A percentile compares a stretch with the other conserved stretches of the same genome.
Conservation (phyloP, 108 stramenopile species). For the Thalassiosira profunda region DNA sequence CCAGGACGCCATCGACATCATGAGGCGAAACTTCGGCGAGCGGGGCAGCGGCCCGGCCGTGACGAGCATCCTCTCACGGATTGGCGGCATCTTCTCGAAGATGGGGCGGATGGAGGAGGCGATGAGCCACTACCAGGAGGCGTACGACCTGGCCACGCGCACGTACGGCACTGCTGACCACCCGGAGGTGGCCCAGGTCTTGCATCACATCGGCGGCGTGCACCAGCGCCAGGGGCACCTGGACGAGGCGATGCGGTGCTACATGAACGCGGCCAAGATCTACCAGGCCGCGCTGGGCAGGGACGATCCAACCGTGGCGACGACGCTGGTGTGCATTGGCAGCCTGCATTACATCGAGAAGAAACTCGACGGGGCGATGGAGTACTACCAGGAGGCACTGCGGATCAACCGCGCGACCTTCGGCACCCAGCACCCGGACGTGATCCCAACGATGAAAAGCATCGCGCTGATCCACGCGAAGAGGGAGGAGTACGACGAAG, state of each 20-base stretch:
- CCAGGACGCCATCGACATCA: slow-evolving; percentile 70
- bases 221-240: slow-evolving; percentile 51
- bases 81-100: slow-evolving; percentile 75
- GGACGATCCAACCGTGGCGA: slow-evolving; percentile 77
- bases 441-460: slow-evolving; percentile 86
- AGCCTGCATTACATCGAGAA: slow-evolving; percentile 79
- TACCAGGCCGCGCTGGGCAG: slow-evolving; percentile 76
- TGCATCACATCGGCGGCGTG: slow-evolving; percentile 84
- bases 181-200: slow-evolving; percentile 76
- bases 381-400: slow-evolving; percentile 81
- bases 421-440: slow-evolving; percentile 81
- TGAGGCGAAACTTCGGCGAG: slow-evolving; percentile 50
- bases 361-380: slow-evolving; percentile 78
- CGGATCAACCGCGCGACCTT: slow-evolving; percentile 81
- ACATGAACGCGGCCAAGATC: slow-evolving; percentile 82
- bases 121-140: slow-evolving; percentile 79
- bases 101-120: slow-evolving; percentile 71
- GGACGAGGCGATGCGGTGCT: slow-evolving; percentile 80
- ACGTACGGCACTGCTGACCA: slow-evolving; percentile 69
- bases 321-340: slow-evolving; percentile 83
- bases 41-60: slow-evolving; percentile 42
- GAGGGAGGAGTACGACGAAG: slow-evolving; percentile 67
- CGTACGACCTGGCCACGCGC: slow-evolving; percentile 69
- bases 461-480: slow-evolving; percentile 82
- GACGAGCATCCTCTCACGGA: slow-evolving; percentile 67